Evolutionary conservation across 805 yeast genomes (phyloP), one percentile per base, ranked within the genome.

Genomic region (Maudiozyma pseudohumilis): DNA sequence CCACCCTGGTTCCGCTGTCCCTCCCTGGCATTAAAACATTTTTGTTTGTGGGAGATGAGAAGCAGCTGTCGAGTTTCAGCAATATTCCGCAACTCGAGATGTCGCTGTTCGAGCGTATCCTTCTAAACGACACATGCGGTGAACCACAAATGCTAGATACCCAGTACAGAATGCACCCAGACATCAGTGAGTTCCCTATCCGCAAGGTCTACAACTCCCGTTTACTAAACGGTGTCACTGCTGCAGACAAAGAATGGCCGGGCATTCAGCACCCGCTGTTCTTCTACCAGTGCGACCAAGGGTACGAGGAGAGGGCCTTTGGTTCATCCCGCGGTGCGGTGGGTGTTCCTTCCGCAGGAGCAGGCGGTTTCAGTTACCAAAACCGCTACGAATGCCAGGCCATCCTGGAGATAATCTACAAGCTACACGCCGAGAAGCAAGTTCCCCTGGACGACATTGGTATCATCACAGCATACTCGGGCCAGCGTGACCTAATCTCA

Each of bases 41-140:
- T 54, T 74, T 79, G 2, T 74, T 80, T 51, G 87, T 76, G 27
- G 88, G 87, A 43, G 89, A 80, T 57, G 83, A 80, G 47, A 77
- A 74, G 42, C 89, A 80, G 55, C 65, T 80, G 61, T 74, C 82
- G 53, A 74, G 82, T 44, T 80, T 79, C 53, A 74, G 84, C 4
- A 75, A 77, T 46, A 74, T 79, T 17, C 82, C 83, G 35, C 70
- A 74, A 40, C 61, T 80, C 41, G 78, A 79, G 38, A 64, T 75
- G 60, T 78, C 86, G 1, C 56, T 80, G 39, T 80, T 80, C 49
- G 86, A 80, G 60, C 65, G 89, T 50, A 72, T 77, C 3, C 55
- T 80, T 34, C 55, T 64, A 29, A 79, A 77, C 53, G 82, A 80
- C 3, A 69, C 80, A 0, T 77, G 74, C 49, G 59, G 62, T 21